Percentiles rank a stretch among this genome's conserved stretches.
Evolutionary conservation across 208 protist species (phyloP).

Genomic region (Leishmania tropica): DNA sequence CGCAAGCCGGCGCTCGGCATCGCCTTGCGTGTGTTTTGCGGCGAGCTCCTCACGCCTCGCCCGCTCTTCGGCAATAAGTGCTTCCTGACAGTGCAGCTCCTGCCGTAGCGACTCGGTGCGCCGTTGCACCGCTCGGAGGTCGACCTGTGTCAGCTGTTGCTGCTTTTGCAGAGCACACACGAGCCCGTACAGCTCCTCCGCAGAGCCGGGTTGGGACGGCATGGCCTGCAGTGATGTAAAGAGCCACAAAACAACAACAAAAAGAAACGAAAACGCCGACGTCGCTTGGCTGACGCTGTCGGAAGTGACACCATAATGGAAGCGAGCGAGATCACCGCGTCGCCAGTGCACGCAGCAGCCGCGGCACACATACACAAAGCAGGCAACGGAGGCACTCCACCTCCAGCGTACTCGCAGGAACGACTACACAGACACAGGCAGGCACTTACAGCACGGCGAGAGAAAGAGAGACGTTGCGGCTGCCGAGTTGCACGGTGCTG

Average conservation of each 20-base stretch:
- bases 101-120: conserved; percentile 13
- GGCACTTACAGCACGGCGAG: neutral
- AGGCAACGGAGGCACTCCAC: neutral
- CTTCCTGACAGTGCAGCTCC: conserved; percentile 7
- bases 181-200: conserved; percentile 37
- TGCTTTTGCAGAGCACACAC: conserved; percentile 30
- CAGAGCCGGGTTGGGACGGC: conserved; percentile 2
- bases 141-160: conserved; percentile 18
- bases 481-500: neutral
- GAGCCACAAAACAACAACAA: neutral
- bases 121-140: conserved; percentile 21
- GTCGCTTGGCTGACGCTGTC: neutral
- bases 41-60: neutral
- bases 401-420: neutral
- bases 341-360: neutral
- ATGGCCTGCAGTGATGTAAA: neutral
- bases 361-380: neutral
- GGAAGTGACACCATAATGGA: neutral
- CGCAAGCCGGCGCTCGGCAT: neutral
- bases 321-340: neutral
- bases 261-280: neutral
- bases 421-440: neutral
- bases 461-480: neutral
- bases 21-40: neutral
- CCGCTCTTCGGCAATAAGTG: conserved; percentile 11